Percentiles rank a stretch among this genome's conserved stretches.
Evolutionary conservation across 768 basidiomycete species (phyloP).

Genomic region (Royoungia palumana): DNA sequence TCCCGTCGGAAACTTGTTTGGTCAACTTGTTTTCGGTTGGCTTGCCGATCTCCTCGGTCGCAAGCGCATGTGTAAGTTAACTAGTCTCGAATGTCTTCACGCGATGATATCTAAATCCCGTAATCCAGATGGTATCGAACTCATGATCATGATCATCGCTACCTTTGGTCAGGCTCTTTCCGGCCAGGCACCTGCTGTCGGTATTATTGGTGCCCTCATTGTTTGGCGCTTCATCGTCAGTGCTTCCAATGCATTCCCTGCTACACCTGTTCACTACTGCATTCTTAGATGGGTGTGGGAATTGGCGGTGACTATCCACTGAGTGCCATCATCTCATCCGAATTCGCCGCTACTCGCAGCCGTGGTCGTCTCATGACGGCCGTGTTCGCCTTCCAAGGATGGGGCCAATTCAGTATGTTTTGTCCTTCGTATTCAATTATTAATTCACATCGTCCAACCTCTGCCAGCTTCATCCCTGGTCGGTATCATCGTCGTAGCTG

Average conservation of each 20-base stretch:
- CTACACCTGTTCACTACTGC: not conserved
- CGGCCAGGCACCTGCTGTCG: conserved; percentile 61
- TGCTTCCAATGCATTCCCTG: not conserved
- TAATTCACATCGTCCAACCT: not conserved
- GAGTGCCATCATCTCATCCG: conserved; percentile 82
- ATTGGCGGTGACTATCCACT: conserved; percentile 91
- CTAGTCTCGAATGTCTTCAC: not conserved
- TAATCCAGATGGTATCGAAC: conserved; percentile 43
- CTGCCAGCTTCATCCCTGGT: conserved; percentile 60
- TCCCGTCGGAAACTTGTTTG: conserved; percentile 70
- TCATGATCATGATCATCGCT: conserved; percentile 78
- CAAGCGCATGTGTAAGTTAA: conserved; percentile 72
- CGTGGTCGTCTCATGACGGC: conserved; percentile 89
- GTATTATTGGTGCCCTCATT: conserved; percentile 72
- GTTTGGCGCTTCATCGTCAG: conserved; percentile 78
- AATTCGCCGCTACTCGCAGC: conserved; percentile 74
- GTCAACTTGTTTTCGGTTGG: conserved; percentile 78
- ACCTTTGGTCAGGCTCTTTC: conserved; percentile 80
- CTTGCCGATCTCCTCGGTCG: conserved; percentile 74
- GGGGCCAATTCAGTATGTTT: conserved; percentile 72
- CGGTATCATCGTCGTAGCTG: conserved; percentile 57
- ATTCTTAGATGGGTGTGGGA: conserved; percentile 64
- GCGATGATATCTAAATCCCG: not conserved
- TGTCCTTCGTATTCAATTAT: too few relatives aligned
- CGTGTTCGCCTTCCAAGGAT: conserved; percentile 84